Conservation (phyloP, 2,329 filamentous ascomycete genomes). For the Alternaria sp. region DNA sequence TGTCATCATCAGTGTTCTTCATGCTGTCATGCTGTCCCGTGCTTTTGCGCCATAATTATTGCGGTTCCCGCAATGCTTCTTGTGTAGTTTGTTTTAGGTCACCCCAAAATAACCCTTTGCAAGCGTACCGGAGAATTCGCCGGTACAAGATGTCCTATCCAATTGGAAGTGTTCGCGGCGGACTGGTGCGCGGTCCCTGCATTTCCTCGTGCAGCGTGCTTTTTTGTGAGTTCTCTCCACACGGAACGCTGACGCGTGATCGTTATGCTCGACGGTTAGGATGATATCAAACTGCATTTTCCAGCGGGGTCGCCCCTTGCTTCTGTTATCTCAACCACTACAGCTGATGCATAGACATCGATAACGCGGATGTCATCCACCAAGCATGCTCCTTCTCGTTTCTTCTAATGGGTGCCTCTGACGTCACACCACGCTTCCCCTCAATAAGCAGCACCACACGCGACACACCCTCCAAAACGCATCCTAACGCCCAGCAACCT, state of each 20-base stretch:
- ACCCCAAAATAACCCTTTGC: not conserved
- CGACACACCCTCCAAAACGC: not conserved
- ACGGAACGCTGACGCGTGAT: not conserved
- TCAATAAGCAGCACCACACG: not conserved
- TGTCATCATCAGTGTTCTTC: not conserved
- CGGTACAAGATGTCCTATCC: not conserved
- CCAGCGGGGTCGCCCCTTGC: not conserved
- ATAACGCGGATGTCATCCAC: not conserved
- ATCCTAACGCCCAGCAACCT: not conserved
- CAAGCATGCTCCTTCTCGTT: not conserved
- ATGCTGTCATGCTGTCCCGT: not conserved
- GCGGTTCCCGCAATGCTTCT: not conserved
- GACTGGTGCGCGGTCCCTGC: not conserved
- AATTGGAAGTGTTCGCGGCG: not conserved
- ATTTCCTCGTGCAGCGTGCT: not conserved
- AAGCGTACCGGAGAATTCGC: not conserved
- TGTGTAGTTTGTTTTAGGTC: not conserved
- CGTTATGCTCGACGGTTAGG: not conserved
- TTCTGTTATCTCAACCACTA: not conserved
- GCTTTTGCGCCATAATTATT: not conserved
- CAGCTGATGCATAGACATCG: not conserved
- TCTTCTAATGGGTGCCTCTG: not conserved
- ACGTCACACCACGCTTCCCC: slow-evolving; percentile 1
- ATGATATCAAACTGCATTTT: not conserved
- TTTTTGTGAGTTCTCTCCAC: not conserved